phyloP scores from a whole-genome alignment of 352 stramenopile species.

The Thraustochytrium striatum region DNA sequence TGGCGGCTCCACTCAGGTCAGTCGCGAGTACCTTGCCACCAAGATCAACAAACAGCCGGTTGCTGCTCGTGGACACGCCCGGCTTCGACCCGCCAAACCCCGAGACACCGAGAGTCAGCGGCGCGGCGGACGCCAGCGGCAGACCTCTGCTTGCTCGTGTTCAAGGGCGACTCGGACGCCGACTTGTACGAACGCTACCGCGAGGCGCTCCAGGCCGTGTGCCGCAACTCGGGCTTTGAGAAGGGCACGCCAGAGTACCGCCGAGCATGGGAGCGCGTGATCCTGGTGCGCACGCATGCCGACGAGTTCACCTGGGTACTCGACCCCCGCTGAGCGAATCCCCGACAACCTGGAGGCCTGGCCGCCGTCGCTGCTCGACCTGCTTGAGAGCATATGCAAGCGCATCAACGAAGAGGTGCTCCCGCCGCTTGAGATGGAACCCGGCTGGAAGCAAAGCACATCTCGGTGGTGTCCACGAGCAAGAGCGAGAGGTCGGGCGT shows the following conservation, averaged over 20 bases:
- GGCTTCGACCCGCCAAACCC: neutral
- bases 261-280: neutral
- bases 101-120: neutral
- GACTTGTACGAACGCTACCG: neutral
- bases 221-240: neutral
- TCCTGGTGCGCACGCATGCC: neutral
- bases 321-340: neutral
- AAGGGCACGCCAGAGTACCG: neutral
- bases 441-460: too few species aligned
- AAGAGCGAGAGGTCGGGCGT: too few species aligned
- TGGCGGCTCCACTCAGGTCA: neutral
- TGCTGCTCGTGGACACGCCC: conserved; percentile 4
- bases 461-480: too few species aligned
- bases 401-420: neutral
- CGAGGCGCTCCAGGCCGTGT: neutral
- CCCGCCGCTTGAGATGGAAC: neutral
- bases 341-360: neutral
- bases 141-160: neutral
- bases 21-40: neutral
- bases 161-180: neutral
- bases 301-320: neutral
- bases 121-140: neutral
- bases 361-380: neutral
- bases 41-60: neutral
- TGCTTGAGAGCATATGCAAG: neutral